Conservation (phyloP, 768 basidiomycete species). For the Amanita polypyramis region DNA sequence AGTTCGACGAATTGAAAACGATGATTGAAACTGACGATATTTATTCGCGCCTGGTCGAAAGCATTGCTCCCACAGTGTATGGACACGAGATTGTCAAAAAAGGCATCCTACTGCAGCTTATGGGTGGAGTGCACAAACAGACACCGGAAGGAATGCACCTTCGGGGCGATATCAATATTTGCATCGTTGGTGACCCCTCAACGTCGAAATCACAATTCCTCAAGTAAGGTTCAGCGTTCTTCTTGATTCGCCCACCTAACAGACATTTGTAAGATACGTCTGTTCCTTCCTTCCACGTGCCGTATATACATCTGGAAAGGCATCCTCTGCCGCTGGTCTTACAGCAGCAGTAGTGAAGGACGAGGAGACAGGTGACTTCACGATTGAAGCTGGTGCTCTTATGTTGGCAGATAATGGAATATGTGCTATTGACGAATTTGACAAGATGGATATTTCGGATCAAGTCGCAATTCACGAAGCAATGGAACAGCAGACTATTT, state of each 20-base stretch:
- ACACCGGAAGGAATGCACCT: conserved; percentile 95
- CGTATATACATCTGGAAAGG: conserved; percentile 99
- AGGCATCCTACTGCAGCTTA: conserved; percentile 87
- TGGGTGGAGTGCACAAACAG: conserved; percentile 98
- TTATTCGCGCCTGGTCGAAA: conserved; percentile 86
- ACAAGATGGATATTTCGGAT: conserved; percentile 99
- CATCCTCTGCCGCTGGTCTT: conserved; percentile 96
- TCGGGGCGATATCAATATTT: conserved; percentile 98
- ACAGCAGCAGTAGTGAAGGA: conserved; percentile 98
- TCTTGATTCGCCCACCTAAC: conserved; percentile 1
- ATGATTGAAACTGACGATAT: conserved; percentile 97
- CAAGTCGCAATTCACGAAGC: conserved; percentile 99
- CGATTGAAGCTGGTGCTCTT: conserved; percentile 96
- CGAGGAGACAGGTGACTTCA: conserved; percentile 98
- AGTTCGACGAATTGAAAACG: conserved; percentile 86
- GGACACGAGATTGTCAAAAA: conserved; percentile 99
- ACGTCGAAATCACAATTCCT: conserved; percentile 99
- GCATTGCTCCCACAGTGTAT: conserved; percentile 96
- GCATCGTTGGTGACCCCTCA: conserved; percentile 94
- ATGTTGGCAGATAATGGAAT: conserved; percentile 99
- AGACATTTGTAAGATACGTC: conserved; percentile 57
- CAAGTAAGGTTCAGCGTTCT: conserved; percentile 49
- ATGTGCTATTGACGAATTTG: conserved; percentile 99
- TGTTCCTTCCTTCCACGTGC: conserved; percentile 97
- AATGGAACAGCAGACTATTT: conserved; percentile 99